Evolutionary conservation across 441 rosid species (phyloP), one percentile per base, ranked within the genome.

Genomic region (Croton laevigatus): DNA sequence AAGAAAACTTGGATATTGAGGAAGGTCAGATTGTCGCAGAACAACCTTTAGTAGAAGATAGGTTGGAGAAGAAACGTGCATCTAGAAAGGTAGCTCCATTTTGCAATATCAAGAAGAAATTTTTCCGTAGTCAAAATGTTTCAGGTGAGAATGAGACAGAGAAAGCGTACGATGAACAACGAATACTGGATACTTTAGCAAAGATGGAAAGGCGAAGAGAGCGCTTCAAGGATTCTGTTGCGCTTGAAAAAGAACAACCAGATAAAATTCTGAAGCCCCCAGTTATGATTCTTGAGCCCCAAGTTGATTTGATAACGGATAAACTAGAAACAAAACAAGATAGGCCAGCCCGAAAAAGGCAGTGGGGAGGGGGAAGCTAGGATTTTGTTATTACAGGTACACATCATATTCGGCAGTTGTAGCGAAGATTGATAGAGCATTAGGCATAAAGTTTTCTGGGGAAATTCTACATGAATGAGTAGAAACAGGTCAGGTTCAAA

Each of bases 161-260:
- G 11, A 57, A 57, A 42, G 80, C 58, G 62, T 77, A 77, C 59
- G 86, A 84, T 52, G 74, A 81, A 3, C 76, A 81, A 11, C 73
- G 63, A 48, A 79, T 88, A 62, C 73, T 65, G 64, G 88, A 81
- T 37, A 78, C 84, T 9, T 20, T 89, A 44, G 90, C 86, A 45
- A 88, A 84, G 82, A 86, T 91, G 89, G 88, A 86, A 79, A 87
- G 78, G 77, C 79, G 90, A 58, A 82, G 84, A 75, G 85, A 84
- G 80, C 84, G 93, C 60, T 91, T 91, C 76, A 83, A 84, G 76
- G 81, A 83, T 67, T 60, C 82, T 5, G 58, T 73, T 12, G 13
- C 78, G 37, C 59, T 13, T 34, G 71, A 46, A 59, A 76, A 36
- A 64, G 78, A 74, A 67, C 32, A 27, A 27, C 68, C 68, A 8